Base-by-base conservation (phyloP, 176 grass and related monocot species). In the Zoysia pacifica region DNA sequence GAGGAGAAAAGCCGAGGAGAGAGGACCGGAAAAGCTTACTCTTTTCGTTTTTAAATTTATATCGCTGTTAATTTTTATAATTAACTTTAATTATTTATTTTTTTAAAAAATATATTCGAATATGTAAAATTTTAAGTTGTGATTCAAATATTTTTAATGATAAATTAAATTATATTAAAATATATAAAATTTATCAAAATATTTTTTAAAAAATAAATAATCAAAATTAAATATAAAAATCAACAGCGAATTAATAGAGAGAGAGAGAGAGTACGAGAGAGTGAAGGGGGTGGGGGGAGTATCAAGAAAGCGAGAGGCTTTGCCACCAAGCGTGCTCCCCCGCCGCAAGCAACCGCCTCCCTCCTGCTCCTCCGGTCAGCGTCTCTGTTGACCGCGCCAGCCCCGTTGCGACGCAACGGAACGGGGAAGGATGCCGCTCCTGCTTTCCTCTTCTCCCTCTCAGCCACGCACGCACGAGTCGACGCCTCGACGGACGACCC, bases 221-320 rank as follows among this genome's bases (percentile, higher is more conserved):
- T 28, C 28, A 28, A 28, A 28, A 28, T 28, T 28, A 28, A 28
- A 28, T 28, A 0, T 28, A 28, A 28, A 28, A 28, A 28, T 28
- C 28, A n/a, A n/a, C n/a, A n/a, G n/a, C n/a, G n/a, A n/a, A n/a
- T n/a, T n/a, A n/a, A n/a, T n/a, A n/a, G n/a, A n/a, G n/a, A n/a
- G n/a, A 19, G 13, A 9, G 20, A 37, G 15, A 69, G 36, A 44
- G 65, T 45, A 13, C 37, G 73, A 43, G 37, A 39, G 79, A 48
- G n/a, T 2, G 15, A 55, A 15, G 15, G n/a, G 4, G 14, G 9
- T 47, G 11, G 11, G 40, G 87, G 65, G 87, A 71, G 87, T 69
- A 89, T 76, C 87, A 89, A 85, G 87, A 81, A 85, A 89, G 82
- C 44, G 19, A 0, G 78, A 85, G 87, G 78, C 82, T 89, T 85